Evolutionary conservation across 2,329 filamentous ascomycete species (phyloP), one percentile per base, ranked within the genome.

Genomic region (Phoma sp.): DNA sequence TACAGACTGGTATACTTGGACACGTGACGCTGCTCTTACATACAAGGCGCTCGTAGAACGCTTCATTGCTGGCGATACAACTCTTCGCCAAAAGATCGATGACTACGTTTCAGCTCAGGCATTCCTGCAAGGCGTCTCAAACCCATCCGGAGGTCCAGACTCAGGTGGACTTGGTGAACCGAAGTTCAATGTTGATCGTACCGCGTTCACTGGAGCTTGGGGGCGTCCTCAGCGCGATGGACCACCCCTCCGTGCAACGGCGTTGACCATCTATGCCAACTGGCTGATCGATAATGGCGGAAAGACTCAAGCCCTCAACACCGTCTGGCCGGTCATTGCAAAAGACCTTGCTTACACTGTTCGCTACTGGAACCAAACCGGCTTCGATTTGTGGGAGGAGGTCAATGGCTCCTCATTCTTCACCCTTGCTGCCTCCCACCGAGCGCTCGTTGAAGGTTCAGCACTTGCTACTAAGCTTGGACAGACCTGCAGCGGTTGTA

Each of bases 301-400:
- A 35, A 65, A 67, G 13, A 78, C 78, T 5, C 50, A 67, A 21
- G 66, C 69, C 17, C 54, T 74, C 4, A 72, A 78, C 40, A 80
- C 84, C 39, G 77, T 90, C 38, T 93, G 89, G 89, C 90, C 90
- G 2, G 79, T 94, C 47, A 84, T 92, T 41, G 80, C 82, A 43
- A 94, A 92, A 63, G 91, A 95, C 66, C 81, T 96, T 31, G 82
- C 81, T 39, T 95, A 94, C 60, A 86, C 91, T 6, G 82, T 86
- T 1, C 85, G 91, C 68, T 90, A 91, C 77, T 83, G 81, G 77
- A 85, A 83, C 57, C 76, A 81, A 48, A 81, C 81, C 4, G 81
- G 81, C 5, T 95, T 86, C 67, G 91, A 96, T 72, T 81, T 96
- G 3, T 95, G 91, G 91, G 91, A 95, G 72, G 91, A 95, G 72